These are phyloP conservation scores for Picochlorum sp. DNA, from an alignment of 139 green algal species.

Conservation along the genomic window DNA sequence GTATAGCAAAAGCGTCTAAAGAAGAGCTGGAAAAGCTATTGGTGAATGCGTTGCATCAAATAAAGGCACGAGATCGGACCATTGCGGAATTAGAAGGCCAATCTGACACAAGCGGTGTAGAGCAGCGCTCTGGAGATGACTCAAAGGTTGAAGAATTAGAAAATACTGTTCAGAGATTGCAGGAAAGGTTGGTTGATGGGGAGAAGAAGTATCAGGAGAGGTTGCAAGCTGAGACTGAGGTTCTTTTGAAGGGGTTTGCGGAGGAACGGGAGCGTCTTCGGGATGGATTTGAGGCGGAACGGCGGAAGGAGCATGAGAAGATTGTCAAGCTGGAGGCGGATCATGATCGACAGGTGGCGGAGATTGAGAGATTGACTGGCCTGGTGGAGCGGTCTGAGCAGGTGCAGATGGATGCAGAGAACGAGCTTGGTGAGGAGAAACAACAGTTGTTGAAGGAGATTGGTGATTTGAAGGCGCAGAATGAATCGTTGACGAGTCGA, in stretches of 20 bases:
- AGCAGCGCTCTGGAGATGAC: neutral
- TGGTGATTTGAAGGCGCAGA: too few relatives aligned
- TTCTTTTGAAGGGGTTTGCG: slow-evolving; percentile 12
- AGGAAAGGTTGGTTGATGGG: slow-evolving; percentile 16
- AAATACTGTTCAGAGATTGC: slow-evolving; percentile 8
- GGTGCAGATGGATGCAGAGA: slow-evolving; percentile 7
- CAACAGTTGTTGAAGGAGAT: too few relatives aligned
- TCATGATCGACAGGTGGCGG: neutral
- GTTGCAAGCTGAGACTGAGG: slow-evolving; percentile 23
- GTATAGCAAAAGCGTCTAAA: slow-evolving; percentile 21
- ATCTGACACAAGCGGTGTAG: neutral
- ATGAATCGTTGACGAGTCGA: too few relatives aligned
- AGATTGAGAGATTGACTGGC: slow-evolving; percentile 9
- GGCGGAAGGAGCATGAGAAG: neutral
- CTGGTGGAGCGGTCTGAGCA: slow-evolving; percentile 18
- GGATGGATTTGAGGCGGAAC: neutral
- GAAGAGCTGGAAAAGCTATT: slow-evolving; percentile 13
- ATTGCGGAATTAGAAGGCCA: slow-evolving; percentile 24
- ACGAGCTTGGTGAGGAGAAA: slow-evolving; percentile 6
- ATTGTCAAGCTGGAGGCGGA: slow-evolving; percentile 5
- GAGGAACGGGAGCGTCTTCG: neutral
- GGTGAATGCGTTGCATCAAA: slow-evolving; percentile 1
- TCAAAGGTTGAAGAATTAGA: slow-evolving; percentile 11
- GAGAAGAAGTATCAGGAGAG: slow-evolving; percentile 19
- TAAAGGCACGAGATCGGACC: slow-evolving; percentile 27